Base-by-base conservation (phyloP, 1,139 yeast genomes). In the Scheffersomyces cryptocercus region DNA sequence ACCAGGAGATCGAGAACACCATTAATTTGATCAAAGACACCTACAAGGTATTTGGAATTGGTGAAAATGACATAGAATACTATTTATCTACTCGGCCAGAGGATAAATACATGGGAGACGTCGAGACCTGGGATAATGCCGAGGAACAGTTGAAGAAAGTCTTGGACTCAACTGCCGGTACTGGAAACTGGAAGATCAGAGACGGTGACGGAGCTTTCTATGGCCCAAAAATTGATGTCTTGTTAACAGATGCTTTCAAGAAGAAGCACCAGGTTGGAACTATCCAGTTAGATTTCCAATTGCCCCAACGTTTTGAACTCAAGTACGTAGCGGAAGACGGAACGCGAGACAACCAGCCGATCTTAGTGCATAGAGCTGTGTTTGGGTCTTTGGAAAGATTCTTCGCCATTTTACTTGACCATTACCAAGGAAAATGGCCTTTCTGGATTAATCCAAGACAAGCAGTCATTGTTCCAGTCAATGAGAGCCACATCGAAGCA, bases 171-270 rank as follows among this genome's bases (percentile, higher is more conserved):
- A 68, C 77, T 46, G 77, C 83, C 16, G 85, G 84, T 6, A 48
- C 51, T 24, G 76, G 77, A 34, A 62, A 71, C 26, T 91, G 97
- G 96, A 72, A 77, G 40, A 56, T 88, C 10, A 85, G 90, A 51
- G 87, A 83, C 45, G 97, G 96, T 13, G 99, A 93, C 65, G 99
- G 99, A 45, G 99, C 99, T 0, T 93, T 93, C 67, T 93, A 93
- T 63, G 99, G 99, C 1, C 99, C 99, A 26, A 86, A 86, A 65
- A 89, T 93, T 52, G 99, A 93, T 62, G 81, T 93, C 38, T 75
- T 88, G 58, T 81, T 93, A 40, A 82, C 84, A 13, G 99, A 95
- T 66, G 90, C 90, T 36, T 81, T 81, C 40, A 84, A 82, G 6
- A 90, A 91, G 60, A 80, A 82, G 59, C 97, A 90, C 62, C 99